Percentiles rank a stretch among this genome's conserved stretches.
Conservation (phyloP, 768 basidiomycete genomes). For the Lentinula boryana region DNA sequence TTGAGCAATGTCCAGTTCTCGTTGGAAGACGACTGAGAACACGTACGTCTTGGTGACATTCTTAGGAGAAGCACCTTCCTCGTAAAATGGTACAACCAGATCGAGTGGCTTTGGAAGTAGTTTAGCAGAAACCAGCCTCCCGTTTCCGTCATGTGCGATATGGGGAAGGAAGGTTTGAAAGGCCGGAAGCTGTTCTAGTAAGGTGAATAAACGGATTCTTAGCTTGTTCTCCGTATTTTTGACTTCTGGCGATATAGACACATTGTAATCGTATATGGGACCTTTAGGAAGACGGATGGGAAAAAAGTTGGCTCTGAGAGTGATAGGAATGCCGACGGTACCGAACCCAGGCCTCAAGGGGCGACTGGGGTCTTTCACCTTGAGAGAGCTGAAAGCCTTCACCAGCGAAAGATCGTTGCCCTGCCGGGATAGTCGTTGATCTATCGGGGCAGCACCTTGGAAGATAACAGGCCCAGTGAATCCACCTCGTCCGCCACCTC, state of each 20-base stretch:
- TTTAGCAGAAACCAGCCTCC: constrained; percentile 39
- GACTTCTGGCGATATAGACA: constrained; percentile 37
- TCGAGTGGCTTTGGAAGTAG: constrained; percentile 39
- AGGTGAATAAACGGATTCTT: constrained; percentile 45
- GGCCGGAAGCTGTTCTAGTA: constrained; percentile 38
- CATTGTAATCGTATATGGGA: constrained; percentile 49
- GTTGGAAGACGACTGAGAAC: constrained; percentile 33
- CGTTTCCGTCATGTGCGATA: constrained; percentile 48
- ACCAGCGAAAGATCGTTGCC: constrained; percentile 31
- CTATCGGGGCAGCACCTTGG: constrained; percentile 29
- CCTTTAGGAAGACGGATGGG: constrained; percentile 40
- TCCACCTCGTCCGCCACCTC: constrained; percentile 11
- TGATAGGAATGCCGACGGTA: constrained; percentile 39
- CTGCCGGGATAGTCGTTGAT: constrained; percentile 25
- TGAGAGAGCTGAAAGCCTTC: constrained; percentile 27
- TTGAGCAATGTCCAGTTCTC: constrained; percentile 28
- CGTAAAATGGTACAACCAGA: constrained; percentile 34
- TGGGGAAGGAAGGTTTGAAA: constrained; percentile 30
- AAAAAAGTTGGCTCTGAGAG: constrained; percentile 61
- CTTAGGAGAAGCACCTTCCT: constrained; percentile 30
- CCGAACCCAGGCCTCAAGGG: constrained; percentile 58
- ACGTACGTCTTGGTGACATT: constrained; percentile 34
- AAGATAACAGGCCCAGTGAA: constrained; percentile 30
- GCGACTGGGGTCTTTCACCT: constrained; percentile 22
- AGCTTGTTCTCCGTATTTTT: constrained; percentile 37